These are phyloP conservation scores for Russula dissimulans DNA, from an alignment of 768 basidiomycete species.

Conservation along the genomic window DNA sequence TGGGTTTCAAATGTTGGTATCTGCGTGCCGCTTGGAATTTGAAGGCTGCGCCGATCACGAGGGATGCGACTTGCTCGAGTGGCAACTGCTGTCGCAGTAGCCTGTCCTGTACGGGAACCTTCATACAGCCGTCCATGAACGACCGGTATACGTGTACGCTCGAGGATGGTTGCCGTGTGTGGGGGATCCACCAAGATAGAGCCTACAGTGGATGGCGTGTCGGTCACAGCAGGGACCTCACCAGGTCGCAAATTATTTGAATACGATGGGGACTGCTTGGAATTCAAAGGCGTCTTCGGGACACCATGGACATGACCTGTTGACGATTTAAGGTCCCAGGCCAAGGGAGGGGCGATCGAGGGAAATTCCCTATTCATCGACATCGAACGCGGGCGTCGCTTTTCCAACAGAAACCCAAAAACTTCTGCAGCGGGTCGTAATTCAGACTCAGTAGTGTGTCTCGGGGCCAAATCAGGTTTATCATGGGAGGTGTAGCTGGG, in stretches of 20 bases:
- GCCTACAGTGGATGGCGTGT: conserved; percentile 12
- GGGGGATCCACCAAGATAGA: conserved; percentile 17
- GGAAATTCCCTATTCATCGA: conserved; percentile 28
- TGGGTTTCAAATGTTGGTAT: neutral
- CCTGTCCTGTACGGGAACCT: neutral
- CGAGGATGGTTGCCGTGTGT: conserved; percentile 11
- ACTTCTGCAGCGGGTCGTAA: conserved; percentile 62
- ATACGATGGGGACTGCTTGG: neutral
- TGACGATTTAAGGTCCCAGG: conserved; percentile 24
- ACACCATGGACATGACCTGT: neutral
- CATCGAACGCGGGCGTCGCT: conserved; percentile 31
- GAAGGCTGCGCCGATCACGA: conserved; percentile 15
- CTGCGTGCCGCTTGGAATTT: neutral
- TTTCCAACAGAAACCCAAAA: conserved; percentile 58
- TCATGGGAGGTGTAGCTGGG: conserved; percentile 42
- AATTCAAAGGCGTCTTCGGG: conserved; percentile 13
- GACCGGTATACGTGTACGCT: conserved; percentile 16
- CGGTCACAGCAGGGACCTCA: neutral
- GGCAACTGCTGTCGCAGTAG: neutral
- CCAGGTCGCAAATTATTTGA: neutral
- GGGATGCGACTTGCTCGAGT: conserved; percentile 13
- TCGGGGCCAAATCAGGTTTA: conserved; percentile 17
- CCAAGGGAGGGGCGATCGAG: conserved; percentile 28
- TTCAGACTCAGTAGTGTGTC: conserved; percentile 33
- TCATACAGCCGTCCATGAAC: neutral